phyloP scores from a whole-genome alignment of 345 rosid species.

The Cardamine chenopodiifolia region DNA sequence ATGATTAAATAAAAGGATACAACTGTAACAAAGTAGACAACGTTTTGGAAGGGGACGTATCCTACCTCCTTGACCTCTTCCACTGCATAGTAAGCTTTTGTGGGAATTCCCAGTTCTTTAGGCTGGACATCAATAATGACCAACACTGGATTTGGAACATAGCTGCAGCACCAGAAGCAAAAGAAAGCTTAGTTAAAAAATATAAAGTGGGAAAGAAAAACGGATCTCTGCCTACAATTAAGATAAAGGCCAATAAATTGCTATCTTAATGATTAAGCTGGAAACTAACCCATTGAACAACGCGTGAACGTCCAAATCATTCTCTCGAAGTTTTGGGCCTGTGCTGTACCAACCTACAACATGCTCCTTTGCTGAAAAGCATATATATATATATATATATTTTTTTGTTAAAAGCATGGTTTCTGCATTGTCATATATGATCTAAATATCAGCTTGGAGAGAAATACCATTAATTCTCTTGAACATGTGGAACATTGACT shows the following conservation, averaged over 20 bases:
- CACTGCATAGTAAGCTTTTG: slow-evolving; percentile 82
- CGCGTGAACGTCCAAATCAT: slow-evolving; percentile 80
- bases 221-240: neutral
- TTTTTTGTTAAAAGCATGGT: neutral
- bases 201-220: neutral
- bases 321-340: slow-evolving; percentile 84
- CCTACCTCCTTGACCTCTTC: slow-evolving; percentile 88
- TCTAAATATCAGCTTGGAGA: neutral
- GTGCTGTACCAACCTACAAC: slow-evolving; percentile 97
- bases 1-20: neutral
- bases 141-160: slow-evolving; percentile 79
- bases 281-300: slow-evolving; percentile 63
- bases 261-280: neutral
- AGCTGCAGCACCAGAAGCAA: slow-evolving; percentile 49
- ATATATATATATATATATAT: neutral
- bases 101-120: slow-evolving; percentile 85
- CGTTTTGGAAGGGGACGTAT: neutral
- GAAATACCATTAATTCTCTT: slow-evolving; percentile 84
- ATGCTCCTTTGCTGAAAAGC: slow-evolving; percentile 84
- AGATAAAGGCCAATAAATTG: neutral
- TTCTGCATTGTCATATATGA: neutral
- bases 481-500: slow-evolving; percentile 90
- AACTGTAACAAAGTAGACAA: slow-evolving; percentile 4
- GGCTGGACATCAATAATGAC: slow-evolving; percentile 95
- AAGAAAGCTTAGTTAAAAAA: neutral